phyloP scores from a whole-genome alignment of 257 asterid species.

The Fraxinus pennsylvanica region DNA sequence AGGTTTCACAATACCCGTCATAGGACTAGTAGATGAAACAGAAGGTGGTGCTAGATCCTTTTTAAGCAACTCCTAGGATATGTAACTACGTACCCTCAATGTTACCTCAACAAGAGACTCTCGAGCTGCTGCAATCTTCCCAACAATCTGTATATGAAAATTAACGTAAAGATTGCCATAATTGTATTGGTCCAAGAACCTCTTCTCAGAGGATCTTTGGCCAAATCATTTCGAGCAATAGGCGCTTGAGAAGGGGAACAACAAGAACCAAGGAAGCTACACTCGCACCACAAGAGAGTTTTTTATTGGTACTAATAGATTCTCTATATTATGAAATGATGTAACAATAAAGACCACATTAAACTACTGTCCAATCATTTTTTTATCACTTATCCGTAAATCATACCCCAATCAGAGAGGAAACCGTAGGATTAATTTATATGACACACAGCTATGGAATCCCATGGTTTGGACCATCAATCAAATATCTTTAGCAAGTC shows the following conservation, averaged over 20 bases:
- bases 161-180: background rate
- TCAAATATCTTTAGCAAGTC: too few relatives aligned
- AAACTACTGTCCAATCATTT: too few relatives aligned
- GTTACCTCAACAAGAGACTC: conserved; percentile 52
- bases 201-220: conserved; percentile 5
- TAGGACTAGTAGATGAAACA: conserved; percentile 31
- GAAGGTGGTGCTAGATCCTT: conserved; percentile 30
- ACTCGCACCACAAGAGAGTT: conserved; percentile 1
- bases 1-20: conserved; percentile 20
- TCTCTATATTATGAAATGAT: background rate
- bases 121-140: conserved; percentile 49
- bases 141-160: conserved; percentile 59
- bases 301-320: background rate
- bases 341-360: too few relatives aligned
- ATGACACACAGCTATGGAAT: background rate
- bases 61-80: conserved; percentile 33
- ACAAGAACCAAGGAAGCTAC: conserved; percentile 21
- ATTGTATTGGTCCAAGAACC: conserved; percentile 2
- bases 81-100: conserved; percentile 36
- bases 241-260: conserved; percentile 20
- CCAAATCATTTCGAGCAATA: conserved; percentile 23
- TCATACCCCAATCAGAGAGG: background rate
- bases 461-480: background rate
- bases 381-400: background rate
- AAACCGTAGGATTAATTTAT: background rate